Percentiles rank a stretch among this genome's conserved stretches.
Conservation (phyloP, 140 eudicot genomes). For the Anethum foeniculum region DNA sequence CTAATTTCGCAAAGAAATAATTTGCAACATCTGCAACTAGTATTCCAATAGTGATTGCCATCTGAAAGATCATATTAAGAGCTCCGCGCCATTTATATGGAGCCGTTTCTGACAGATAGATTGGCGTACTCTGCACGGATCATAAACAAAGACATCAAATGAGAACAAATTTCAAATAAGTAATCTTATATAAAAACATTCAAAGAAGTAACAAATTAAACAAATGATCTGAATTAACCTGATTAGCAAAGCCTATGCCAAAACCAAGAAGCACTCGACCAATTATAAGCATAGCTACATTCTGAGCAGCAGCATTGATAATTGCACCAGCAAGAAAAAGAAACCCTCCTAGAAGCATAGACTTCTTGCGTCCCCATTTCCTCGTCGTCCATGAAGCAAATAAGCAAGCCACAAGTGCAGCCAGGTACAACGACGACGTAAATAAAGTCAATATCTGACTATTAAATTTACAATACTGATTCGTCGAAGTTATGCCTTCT, state of each 20-base stretch:
- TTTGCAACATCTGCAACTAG: slow-evolving; percentile 71
- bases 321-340: slow-evolving; percentile 46
- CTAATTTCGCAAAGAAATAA: slow-evolving; percentile 61
- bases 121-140: slow-evolving; percentile 60
- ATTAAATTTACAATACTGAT: slow-evolving; percentile 80
- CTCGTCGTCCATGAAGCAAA: slow-evolving; percentile 46
- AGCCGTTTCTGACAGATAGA: slow-evolving; percentile 90
- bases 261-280: slow-evolving; percentile 55
- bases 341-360: slow-evolving; percentile 45
- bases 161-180: background rate
- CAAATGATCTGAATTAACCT: slow-evolving; percentile 15
- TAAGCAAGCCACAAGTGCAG: slow-evolving; percentile 50
- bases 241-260: slow-evolving; percentile 64
- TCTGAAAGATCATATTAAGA: slow-evolving; percentile 72
- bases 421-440: slow-evolving; percentile 79
- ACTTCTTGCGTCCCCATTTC: slow-evolving; percentile 34
- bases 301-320: slow-evolving; percentile 35
- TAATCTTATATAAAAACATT: no score
- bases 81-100: slow-evolving; percentile 84
- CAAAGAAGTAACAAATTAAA: no score
- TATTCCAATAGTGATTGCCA: slow-evolving; percentile 82
- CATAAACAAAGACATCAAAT: background rate
- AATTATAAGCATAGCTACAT: slow-evolving; percentile 40
- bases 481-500: slow-evolving; percentile 29
- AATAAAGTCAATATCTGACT: slow-evolving; percentile 65